These are phyloP conservation scores for Eutrema salsugineum DNA, from an alignment of 441 rosid genomes.

Conservation along the genomic window DNA sequence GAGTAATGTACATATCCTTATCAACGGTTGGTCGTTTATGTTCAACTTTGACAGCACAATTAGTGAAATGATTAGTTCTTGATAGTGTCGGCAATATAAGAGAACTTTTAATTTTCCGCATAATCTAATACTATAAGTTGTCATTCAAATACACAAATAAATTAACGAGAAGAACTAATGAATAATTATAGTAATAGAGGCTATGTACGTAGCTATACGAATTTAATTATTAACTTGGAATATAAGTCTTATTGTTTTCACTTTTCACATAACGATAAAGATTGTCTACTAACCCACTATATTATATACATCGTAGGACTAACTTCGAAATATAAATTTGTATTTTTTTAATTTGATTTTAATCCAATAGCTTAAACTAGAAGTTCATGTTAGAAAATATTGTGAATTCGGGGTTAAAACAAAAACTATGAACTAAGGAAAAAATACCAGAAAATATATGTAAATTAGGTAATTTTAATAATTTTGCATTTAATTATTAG, in stretches of 20 bases:
- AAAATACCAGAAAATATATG: too few species aligned
- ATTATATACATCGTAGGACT: background rate
- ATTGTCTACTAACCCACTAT: background rate
- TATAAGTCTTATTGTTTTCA: background rate
- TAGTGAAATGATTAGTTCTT: background rate
- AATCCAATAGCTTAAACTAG: background rate
- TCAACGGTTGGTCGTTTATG: too few species aligned
- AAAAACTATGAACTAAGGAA: too few species aligned
- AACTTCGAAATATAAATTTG: background rate
- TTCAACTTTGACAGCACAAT: too few species aligned
- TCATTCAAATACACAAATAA: background rate
- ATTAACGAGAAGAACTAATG: background rate
- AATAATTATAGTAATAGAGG: background rate
- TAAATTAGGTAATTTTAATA: too few species aligned
- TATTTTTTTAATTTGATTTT: background rate
- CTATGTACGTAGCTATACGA: background rate
- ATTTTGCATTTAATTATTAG: background rate
- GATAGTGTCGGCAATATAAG: constrained; percentile 14
- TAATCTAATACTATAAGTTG: background rate
- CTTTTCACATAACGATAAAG: constrained; percentile 3
- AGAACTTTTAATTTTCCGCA: background rate
- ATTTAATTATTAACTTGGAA: background rate
- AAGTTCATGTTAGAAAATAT: background rate
- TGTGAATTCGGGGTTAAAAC: too few species aligned
- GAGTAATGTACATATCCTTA: too few species aligned